Evolutionary conservation across 306 rosid species (phyloP).

Genomic region (Pachyrhizus erosus): DNA sequence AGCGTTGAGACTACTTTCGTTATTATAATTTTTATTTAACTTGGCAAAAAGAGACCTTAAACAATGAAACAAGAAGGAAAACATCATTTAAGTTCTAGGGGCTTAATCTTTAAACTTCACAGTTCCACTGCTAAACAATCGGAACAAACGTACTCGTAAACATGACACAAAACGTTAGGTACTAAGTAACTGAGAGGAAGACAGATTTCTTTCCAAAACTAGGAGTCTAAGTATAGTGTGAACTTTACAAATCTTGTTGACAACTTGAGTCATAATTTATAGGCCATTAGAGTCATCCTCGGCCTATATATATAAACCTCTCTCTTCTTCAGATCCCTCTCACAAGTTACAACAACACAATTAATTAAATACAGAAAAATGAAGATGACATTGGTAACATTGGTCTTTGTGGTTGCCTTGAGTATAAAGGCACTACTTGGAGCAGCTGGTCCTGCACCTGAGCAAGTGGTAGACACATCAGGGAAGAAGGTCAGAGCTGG

Average conservation of each 20-base stretch:
- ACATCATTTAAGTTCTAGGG: too few species aligned
- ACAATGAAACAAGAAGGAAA: too few species aligned
- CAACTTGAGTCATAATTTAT: background rate
- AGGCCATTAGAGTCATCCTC: background rate
- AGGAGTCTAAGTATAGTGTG: background rate
- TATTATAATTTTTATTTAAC: background rate
- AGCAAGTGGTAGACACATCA: conserved; percentile 29
- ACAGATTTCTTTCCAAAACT: background rate
- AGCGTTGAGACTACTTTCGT: too few species aligned
- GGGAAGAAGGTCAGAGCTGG: conserved; percentile 45
- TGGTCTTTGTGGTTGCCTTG: background rate
- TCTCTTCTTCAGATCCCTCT: background rate
- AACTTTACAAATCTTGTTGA: background rate
- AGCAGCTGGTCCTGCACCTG: too few species aligned
- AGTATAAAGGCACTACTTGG: background rate
- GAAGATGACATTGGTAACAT: conserved; percentile 14
- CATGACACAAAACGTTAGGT: background rate
- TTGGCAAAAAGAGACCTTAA: too few species aligned
- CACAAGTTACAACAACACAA: background rate
- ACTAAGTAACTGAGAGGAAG: background rate
- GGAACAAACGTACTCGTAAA: background rate
- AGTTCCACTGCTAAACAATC: background rate
- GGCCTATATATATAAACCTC: background rate
- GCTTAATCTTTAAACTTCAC: too few species aligned
- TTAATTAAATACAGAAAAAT: background rate